A percentile compares a stretch with the other conserved stretches of the same genome.
These are phyloP conservation scores for Citrullus mucosospermus DNA, from an alignment of 306 rosid genomes.

Conservation along the genomic window DNA sequence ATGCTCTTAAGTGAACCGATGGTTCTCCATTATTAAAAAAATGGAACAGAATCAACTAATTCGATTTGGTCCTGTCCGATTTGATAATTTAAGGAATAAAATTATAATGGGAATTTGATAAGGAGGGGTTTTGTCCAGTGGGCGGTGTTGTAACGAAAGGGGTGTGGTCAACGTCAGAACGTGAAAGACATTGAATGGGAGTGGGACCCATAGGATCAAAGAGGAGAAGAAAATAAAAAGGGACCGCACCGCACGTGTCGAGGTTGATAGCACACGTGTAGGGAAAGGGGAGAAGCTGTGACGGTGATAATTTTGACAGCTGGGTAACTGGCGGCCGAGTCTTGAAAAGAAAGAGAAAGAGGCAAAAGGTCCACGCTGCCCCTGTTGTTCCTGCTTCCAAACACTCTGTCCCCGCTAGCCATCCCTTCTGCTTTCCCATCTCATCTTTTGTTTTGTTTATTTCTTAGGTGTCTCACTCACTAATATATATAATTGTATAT, in stretches of 20 bases:
- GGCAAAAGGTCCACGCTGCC: constrained; percentile 3
- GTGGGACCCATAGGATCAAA: background rate
- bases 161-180: constrained; percentile 16
- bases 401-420: constrained; percentile 4
- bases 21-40: too few relatives aligned
- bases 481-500: too few relatives aligned
- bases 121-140: background rate
- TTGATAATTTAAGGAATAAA: too few relatives aligned
- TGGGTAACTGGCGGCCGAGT: constrained; percentile 1
- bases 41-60: too few relatives aligned
- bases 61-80: too few relatives aligned
- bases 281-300: background rate
- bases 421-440: constrained; percentile 2
- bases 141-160: background rate
- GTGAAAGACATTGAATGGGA: constrained; percentile 18
- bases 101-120: background rate
- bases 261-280: background rate
- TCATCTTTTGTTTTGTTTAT: background rate
- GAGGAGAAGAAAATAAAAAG: background rate
- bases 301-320: constrained; percentile 6
- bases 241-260: constrained; percentile 7
- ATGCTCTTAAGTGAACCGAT: too few relatives aligned
- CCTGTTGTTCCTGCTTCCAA: constrained; percentile 5
- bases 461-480: too few relatives aligned
- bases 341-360: background rate